Conservation (phyloP, 2,329 filamentous ascomycete genomes). For the Neofusicoccum laricinum region DNA sequence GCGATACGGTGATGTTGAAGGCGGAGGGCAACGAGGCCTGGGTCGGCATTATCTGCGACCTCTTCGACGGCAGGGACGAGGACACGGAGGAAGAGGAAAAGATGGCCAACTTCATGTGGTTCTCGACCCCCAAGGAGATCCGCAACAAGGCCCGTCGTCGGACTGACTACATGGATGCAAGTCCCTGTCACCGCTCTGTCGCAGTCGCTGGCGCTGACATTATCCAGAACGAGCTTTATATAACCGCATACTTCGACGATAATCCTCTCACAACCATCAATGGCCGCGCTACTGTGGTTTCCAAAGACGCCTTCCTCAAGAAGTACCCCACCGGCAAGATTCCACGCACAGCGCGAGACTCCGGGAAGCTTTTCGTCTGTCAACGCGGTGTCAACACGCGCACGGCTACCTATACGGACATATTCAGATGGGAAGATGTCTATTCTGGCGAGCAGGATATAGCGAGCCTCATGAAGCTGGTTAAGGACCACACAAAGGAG, state of each 20-base stretch:
- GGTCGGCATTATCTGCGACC: slow-evolving; percentile 85
- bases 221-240: slow-evolving; percentile 79
- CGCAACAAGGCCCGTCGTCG: slow-evolving; percentile 79
- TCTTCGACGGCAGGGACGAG: slow-evolving; percentile 71
- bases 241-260: slow-evolving; percentile 81
- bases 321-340: slow-evolving; percentile 73
- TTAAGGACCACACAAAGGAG: slow-evolving; percentile 71
- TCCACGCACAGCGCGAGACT: slow-evolving; percentile 68
- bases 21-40: slow-evolving; percentile 88
- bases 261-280: slow-evolving; percentile 89
- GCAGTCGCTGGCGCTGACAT: slow-evolving; percentile 19
- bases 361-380: slow-evolving; percentile 86
- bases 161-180: slow-evolving; percentile 69
- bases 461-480: slow-evolving; percentile 60
- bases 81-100: slow-evolving; percentile 54
- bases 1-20: slow-evolving; percentile 83
- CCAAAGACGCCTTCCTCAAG: slow-evolving; percentile 63
- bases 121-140: slow-evolving; percentile 87
- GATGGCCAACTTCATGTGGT: slow-evolving; percentile 91
- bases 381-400: slow-evolving; percentile 84
- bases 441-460: slow-evolving; percentile 69
- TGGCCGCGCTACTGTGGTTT: slow-evolving; percentile 80
- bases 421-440: slow-evolving; percentile 87
- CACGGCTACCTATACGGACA: slow-evolving; percentile 86
- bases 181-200: slow-evolving; percentile 18